Conservation (phyloP, 768 basidiomycete species). For the Clavulina sp. region DNA sequence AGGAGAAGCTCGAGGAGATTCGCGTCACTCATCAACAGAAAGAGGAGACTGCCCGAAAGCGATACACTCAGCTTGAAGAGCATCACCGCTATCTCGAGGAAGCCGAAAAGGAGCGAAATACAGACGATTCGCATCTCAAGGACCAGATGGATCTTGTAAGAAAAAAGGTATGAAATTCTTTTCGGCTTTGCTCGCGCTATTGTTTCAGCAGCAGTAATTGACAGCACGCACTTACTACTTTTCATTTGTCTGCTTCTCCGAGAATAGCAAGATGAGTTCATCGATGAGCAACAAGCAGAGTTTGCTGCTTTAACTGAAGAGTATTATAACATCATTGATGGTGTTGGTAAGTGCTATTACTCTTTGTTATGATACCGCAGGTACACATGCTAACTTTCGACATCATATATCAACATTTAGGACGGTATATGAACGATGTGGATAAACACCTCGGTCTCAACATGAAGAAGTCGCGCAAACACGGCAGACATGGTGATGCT, state of each 20-base stretch:
- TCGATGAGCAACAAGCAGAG: not conserved
- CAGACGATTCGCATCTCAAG: not conserved
- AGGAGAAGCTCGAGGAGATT: not conserved
- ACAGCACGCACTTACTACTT: no score
- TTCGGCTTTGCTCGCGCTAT: not conserved
- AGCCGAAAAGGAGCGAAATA: not conserved
- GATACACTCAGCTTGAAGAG: not conserved
- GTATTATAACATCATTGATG: not conserved
- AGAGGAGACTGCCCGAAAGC: not conserved
- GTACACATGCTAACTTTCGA: no score
- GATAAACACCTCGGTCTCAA: not conserved
- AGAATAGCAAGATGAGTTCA: not conserved
- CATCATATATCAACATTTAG: not conserved
- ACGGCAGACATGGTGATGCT: not conserved
- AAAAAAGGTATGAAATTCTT: not conserved
- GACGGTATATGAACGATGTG: not conserved
- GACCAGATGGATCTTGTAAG: not conserved
- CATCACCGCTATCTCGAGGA: not conserved
- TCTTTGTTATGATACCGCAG: constrained; percentile 1
- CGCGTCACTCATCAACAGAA: not conserved
- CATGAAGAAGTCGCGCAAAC: not conserved
- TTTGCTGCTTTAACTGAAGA: not conserved
- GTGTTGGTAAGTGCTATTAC: not conserved
- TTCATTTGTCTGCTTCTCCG: no score
- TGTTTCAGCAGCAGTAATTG: not conserved